Conservation (phyloP, 2,329 filamentous ascomycete genomes). For the Myriosclerotinia scirpicola region DNA sequence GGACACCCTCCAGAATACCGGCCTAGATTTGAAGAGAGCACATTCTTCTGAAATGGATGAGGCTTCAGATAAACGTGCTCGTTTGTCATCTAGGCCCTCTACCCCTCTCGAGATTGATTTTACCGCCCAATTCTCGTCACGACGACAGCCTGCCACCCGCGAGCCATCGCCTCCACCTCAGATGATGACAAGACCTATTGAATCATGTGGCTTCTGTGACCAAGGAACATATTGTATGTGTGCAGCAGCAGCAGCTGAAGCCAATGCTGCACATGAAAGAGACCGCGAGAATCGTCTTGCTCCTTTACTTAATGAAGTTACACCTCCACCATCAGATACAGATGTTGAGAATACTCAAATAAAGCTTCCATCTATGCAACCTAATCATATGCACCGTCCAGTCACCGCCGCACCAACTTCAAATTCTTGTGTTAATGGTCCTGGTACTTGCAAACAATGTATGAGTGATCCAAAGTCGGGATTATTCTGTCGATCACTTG, state of each 20-base stretch:
- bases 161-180: slow-evolving; percentile 20
- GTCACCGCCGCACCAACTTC: slow-evolving; percentile 28
- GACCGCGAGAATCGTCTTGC: slow-evolving; percentile 42
- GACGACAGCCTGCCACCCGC: slow-evolving; percentile 32
- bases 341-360: slow-evolving; percentile 59
- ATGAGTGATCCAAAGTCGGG: slow-evolving; percentile 75
- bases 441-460: slow-evolving; percentile 78
- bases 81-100: slow-evolving; percentile 49
- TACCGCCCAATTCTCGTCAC: slow-evolving; percentile 61
- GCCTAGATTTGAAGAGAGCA: slow-evolving; percentile 37
- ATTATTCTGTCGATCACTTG: slow-evolving; percentile 79
- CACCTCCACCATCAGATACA: slow-evolving; percentile 53
- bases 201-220: slow-evolving; percentile 79
- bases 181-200: slow-evolving; percentile 47
- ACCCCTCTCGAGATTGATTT: slow-evolving; percentile 69
- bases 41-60: slow-evolving; percentile 35
- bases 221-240: slow-evolving; percentile 82
- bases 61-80: slow-evolving; percentile 55
- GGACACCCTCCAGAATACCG: slow-evolving; percentile 41
- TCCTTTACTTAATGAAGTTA: slow-evolving; percentile 50
- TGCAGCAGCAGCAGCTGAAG: slow-evolving; percentile 53
- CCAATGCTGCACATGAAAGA: slow-evolving; percentile 40
- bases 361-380: slow-evolving; percentile 54
- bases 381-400: slow-evolving; percentile 40
- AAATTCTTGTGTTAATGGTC: slow-evolving; percentile 54